Base-by-base conservation (phyloP, 1,284 basidiomycete genomes). In the Tremellales sp. region DNA sequence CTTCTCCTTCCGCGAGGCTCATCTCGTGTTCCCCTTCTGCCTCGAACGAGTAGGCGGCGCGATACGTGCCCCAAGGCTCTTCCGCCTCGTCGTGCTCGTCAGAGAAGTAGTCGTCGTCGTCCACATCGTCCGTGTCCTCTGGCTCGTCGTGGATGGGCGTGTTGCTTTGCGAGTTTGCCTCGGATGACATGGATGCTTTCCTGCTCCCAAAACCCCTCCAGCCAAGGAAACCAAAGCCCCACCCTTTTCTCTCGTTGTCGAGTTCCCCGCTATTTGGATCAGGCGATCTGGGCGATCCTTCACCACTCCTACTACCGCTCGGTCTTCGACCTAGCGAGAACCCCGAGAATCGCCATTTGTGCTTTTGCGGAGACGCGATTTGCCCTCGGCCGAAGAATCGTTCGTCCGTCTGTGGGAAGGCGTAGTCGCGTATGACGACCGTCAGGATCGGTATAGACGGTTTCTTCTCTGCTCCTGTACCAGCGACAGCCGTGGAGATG, bases 1-100 rank as follows among this genome's bases (percentile, higher is more conserved):
- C 37, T 42, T 71, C 68, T 10, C 69, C 71, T 45, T 68, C 70
- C 12, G 54, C 57, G 3, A 74, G 45, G 2, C 47, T 56, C 54
- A 74, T 67, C 53, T 74, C 72, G 51, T 71, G 64, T 41, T 64
- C 61, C 13, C 70, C 67, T 46, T 68, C 54, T 6, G 67, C 58
- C 36, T 63, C 64, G 45, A 74, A 74, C 3, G 63, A 41, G 56
- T 66, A 74, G 4, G 62, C 61, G 2, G 63, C 71, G 13, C 65
- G 58, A 49, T 68, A 71, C 35, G 64, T 54, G 1, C 72, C 72
- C 29, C 52, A 57, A 0, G 70, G 72, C 46, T 56, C 54, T 7
- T 41, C 49, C 11, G 24, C 40, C 21, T 45, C 41, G 12, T 33
- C 31, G n/a, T 45, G 25, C 5, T 43, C 40, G 13, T 45, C 43